Percentiles rank a stretch among this genome's conserved stretches.
Conservation (phyloP, 2,329 filamentous ascomycete genomes). For the Microcyclosporella mali region DNA sequence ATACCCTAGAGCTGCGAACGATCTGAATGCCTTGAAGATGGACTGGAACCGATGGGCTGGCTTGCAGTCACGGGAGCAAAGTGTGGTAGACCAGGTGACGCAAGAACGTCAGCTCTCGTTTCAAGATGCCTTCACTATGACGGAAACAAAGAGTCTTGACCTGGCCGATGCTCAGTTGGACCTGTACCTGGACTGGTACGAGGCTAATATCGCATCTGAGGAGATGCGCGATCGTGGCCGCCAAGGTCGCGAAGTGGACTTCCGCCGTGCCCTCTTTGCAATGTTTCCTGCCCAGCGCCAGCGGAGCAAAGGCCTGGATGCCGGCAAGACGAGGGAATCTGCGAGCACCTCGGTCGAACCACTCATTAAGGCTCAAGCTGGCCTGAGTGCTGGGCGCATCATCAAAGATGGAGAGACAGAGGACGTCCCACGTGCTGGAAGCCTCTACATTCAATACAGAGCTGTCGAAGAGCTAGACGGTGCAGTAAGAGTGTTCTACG, state of each 20-base stretch:
- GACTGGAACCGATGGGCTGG: conserved; percentile 70
- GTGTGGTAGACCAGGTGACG: conserved; percentile 17
- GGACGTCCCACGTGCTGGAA: conserved; percentile 42
- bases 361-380: conserved; percentile 40
- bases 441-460: conserved; percentile 46
- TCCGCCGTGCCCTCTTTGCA: conserved; percentile 35
- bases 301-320: background rate
- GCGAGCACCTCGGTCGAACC: conserved; percentile 25
- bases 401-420: conserved; percentile 31
- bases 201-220: conserved; percentile 56
- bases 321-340: conserved; percentile 12
- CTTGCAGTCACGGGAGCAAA: conserved; percentile 12
- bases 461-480: conserved; percentile 41
- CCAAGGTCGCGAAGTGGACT: conserved; percentile 33
- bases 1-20: conserved; percentile 44
- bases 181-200: conserved; percentile 74
- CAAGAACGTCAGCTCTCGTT: conserved; percentile 25
- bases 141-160: conserved; percentile 55
- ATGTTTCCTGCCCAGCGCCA: conserved; percentile 36
- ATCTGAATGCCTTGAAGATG: conserved; percentile 56
- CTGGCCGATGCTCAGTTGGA: conserved; percentile 61
- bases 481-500: conserved; percentile 45
- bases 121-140: conserved; percentile 48
- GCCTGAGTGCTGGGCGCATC: conserved; percentile 35
- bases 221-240: conserved; percentile 32